Evolutionary conservation across 495 filamentous ascomycete genomes (phyloP).

Genomic region (Glarea lozoyensis): DNA sequence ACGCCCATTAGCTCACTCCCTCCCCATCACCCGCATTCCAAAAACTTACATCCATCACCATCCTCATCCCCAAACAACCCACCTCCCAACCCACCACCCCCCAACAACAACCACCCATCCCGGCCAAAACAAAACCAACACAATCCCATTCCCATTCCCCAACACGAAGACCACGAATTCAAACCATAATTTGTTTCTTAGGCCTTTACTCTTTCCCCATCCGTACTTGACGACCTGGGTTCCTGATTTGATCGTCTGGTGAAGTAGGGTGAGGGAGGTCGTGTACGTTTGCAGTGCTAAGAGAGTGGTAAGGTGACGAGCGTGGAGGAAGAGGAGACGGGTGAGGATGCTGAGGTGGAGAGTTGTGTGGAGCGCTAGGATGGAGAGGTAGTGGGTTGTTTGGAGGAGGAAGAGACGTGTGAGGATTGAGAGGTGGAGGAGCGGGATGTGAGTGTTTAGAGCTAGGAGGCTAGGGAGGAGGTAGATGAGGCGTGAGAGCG

Average conservation of each 20-base stretch:
- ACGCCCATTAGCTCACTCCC: no score
- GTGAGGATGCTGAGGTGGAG: no score
- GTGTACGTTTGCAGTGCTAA: slow-evolving; percentile 7
- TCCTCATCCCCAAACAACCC: slow-evolving; percentile 7
- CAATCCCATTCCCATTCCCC: slow-evolving; percentile 12
- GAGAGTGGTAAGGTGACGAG: slow-evolving; percentile 5
- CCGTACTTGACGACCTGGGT: not conserved
- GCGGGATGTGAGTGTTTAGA: slow-evolving; percentile 1
- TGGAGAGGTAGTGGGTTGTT: not conserved
- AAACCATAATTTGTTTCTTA: slow-evolving; percentile 13
- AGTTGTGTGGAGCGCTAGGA: not conserved
- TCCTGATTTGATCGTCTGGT: not conserved
- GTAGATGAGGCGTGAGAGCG: not conserved
- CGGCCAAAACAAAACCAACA: slow-evolving; percentile 17
- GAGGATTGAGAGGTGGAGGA: not conserved
- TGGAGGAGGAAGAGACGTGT: not conserved
- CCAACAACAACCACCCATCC: slow-evolving; percentile 16
- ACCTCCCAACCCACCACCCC: not conserved
- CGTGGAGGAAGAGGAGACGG: slow-evolving; percentile 7
- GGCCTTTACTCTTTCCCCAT: slow-evolving; percentile 9
- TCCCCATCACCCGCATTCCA: not conserved
- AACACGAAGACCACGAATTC: slow-evolving; percentile 17
- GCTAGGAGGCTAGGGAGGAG: slow-evolving; percentile 8
- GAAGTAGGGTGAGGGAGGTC: not conserved
- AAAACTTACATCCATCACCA: not conserved